Percentiles rank a stretch among this genome's conserved stretches.
phyloP scores from a whole-genome alignment of 257 asterid species.

The Salvia splendens region DNA sequence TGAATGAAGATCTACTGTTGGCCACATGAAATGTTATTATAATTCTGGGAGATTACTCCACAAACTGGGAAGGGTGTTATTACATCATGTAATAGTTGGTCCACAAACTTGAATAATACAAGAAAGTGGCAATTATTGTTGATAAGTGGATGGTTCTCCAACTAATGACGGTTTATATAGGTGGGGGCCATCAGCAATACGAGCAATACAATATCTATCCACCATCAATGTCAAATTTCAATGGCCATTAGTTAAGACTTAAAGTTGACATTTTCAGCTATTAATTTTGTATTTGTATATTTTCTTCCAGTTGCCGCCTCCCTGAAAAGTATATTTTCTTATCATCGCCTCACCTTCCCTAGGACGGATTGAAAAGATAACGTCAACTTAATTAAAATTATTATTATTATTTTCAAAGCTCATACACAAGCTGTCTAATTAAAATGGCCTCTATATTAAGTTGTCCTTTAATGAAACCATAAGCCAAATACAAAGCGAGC shows the following conservation, averaged over 20 bases:
- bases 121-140: slow-evolving; percentile 29
- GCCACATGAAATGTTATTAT: too few species aligned
- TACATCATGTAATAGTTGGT: too few species aligned
- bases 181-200: slow-evolving; percentile 20
- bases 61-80: too few species aligned
- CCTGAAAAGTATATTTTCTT: slow-evolving; percentile 22
- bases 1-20: too few species aligned
- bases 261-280: slow-evolving; percentile 28
- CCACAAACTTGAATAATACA: slow-evolving; percentile 34
- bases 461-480: slow-evolving; percentile 25
- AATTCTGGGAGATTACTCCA: too few species aligned
- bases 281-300: slow-evolving; percentile 8
- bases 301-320: slow-evolving; percentile 1
- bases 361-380: not conserved
- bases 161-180: not conserved
- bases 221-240: slow-evolving; percentile 8
- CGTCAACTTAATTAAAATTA: not conserved
- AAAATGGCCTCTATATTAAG: not conserved
- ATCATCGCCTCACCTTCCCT: slow-evolving; percentile 1
- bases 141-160: slow-evolving; percentile 36
- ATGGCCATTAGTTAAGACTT: slow-evolving; percentile 6
- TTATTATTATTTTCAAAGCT: not conserved
- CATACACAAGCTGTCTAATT: too few species aligned
- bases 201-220: slow-evolving; percentile 29
- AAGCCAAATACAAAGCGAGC: slow-evolving; percentile 24